Percentiles rank a stretch among this genome's conserved stretches.
Evolutionary conservation across 371 early-diverging fungal genomes (phyloP).

Genomic region (Actinomucor elegans): DNA sequence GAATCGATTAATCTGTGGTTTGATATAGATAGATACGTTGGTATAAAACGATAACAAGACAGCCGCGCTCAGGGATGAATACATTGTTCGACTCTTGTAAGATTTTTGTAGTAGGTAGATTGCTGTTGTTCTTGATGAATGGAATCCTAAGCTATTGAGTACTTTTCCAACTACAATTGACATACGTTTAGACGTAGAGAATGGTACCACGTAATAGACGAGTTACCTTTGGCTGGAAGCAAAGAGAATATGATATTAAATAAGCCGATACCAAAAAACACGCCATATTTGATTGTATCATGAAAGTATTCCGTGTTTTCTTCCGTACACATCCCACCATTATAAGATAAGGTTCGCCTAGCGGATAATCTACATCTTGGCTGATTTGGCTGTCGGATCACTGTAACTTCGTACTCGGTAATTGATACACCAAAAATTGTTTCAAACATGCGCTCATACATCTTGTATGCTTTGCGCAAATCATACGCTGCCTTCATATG

Average conservation of each 20-base stretch:
- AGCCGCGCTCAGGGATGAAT: slow-evolving; percentile 22
- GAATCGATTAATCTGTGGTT: slow-evolving; percentile 12
- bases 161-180: slow-evolving; percentile 16
- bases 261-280: slow-evolving; percentile 33
- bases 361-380: neutral
- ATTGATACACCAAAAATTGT: neutral
- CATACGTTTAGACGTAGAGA: neutral
- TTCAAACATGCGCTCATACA: slow-evolving; percentile 31
- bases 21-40: slow-evolving; percentile 23
- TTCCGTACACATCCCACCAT: neutral
- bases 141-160: slow-evolving; percentile 22
- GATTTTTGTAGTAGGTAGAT: slow-evolving; percentile 18
- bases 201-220: neutral
- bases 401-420: neutral
- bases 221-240: slow-evolving; percentile 31
- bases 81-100: slow-evolving; percentile 18
- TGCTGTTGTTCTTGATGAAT: slow-evolving; percentile 12
- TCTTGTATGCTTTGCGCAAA: slow-evolving; percentile 27
- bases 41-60: slow-evolving; percentile 25
- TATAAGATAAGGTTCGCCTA: neutral
- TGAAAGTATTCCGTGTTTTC: neutral
- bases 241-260: slow-evolving; percentile 29
- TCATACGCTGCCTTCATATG: slow-evolving; percentile 34
- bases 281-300: slow-evolving; percentile 19
- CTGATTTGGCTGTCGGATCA: neutral